A percentile compares a stretch with the other conserved stretches of the same genome.
Conservation (phyloP, 352 stramenopile genomes). For the Hyaloperonospora brassicae region DNA sequence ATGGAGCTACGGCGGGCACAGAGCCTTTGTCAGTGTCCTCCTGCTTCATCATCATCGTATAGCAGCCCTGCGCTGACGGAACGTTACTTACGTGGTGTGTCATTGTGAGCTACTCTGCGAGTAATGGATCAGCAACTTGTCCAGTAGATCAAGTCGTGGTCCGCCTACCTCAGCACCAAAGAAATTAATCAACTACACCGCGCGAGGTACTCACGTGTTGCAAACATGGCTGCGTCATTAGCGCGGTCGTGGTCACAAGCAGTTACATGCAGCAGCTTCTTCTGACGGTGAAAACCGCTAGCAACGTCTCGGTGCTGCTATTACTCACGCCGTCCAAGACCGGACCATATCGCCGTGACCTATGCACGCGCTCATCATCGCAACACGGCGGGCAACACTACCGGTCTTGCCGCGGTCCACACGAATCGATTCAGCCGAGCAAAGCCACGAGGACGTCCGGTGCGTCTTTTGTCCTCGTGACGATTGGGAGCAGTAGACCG, state of each 20-base stretch:
- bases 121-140: conserved; percentile 21
- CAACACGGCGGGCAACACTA: too few relatives aligned
- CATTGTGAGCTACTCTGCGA: conserved; percentile 21
- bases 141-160: conserved; percentile 13
- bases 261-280: conserved; percentile 14
- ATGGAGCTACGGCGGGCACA: conserved; percentile 3
- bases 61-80: conserved; percentile 12
- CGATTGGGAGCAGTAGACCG: too few relatives aligned
- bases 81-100: conserved; percentile 20
- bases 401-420: too few relatives aligned
- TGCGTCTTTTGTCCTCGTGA: too few relatives aligned
- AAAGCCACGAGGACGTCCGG: too few relatives aligned
- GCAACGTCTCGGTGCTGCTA: neutral
- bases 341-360: neutral
- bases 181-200: conserved; percentile 12
- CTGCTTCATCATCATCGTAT: too few relatives aligned
- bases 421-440: too few relatives aligned
- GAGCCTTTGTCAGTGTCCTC: neutral
- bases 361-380: too few relatives aligned
- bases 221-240: conserved; percentile 14
- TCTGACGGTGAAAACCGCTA: conserved; percentile 18
- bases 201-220: conserved; percentile 5
- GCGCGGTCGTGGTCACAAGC: conserved; percentile 6
- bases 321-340: neutral
- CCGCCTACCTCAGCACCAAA: conserved; percentile 15